Base-by-base conservation (phyloP, 768 basidiomycete genomes). In the Psilocybe tampanensis region DNA sequence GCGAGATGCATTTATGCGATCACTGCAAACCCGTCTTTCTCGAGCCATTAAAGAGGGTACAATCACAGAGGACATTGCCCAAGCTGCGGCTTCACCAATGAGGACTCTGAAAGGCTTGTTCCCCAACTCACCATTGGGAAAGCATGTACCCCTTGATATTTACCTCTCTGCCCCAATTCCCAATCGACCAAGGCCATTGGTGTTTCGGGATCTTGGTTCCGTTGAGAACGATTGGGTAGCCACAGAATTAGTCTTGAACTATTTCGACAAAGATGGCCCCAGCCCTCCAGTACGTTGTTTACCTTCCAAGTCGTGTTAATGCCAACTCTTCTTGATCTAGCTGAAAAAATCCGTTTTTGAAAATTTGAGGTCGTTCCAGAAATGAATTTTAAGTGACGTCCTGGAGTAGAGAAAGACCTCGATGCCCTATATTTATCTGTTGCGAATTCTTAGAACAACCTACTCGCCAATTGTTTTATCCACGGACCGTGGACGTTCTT, bases 1-100 rank as follows among this genome's bases (percentile, higher is more conserved):
- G 24, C 83, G 92, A 19, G 92, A 94, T 66, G 92, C 89, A 2
- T 94, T 94, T 62, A 78, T 93, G 70, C 83, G 92, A 43, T 82
- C 90, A 15, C 70, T 95, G 44, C 84, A 86, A 60, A 74, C 77
- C 2, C 84, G 90, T 18, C 73, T 92, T 56, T 72, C 77, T 22
- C 68, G 80, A 9, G 80, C 75, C 45, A 78, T 78, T 45, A 78
- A 85, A 63, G 73, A 76, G 15, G 84, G 80, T 8, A 72, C 74
- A 0, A 70, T 93, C 9, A 77, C 86, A 0, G 75, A 83, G 52
- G 87, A 88, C 54, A 83, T 81, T 19, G 85, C 88, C 55, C 68
- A 78, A 44, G 75, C 70, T 1, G 76, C 83, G 4, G 83, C 84
- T 50, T 81, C 83, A 0, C 87, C 91, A 1, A 76, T 93, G 57